A percentile compares a stretch with the other conserved stretches of the same genome.
Conservation (phyloP, 495 filamentous ascomycete species). For the Penicillium alfredii region DNA sequence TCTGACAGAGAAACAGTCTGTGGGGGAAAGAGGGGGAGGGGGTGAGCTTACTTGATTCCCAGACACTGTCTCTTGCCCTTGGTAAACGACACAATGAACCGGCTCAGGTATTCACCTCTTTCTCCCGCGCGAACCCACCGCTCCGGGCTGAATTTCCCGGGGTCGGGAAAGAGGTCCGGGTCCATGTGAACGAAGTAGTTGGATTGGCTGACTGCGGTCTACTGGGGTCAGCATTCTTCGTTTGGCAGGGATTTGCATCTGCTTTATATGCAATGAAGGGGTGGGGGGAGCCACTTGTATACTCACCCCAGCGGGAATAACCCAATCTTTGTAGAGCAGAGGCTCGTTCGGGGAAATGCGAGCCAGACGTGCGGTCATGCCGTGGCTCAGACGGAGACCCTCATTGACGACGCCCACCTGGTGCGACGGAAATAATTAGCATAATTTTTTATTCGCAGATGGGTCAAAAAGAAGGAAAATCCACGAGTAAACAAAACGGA, state of each 20-base stretch:
- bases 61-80: conserved; percentile 42
- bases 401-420: conserved; percentile 46
- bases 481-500: background rate
- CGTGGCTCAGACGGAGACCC: conserved; percentile 40
- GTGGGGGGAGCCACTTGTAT: too few relatives aligned
- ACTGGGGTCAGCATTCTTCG: conserved; percentile 1
- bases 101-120: conserved; percentile 18
- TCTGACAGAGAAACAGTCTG: too few relatives aligned
- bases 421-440: too few relatives aligned
- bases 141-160: conserved; percentile 41
- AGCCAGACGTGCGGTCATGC: conserved; percentile 34
- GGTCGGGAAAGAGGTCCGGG: conserved; percentile 40
- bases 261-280: too few relatives aligned
- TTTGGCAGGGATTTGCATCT: too few relatives aligned
- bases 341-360: conserved; percentile 35
- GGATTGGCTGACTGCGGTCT: conserved; percentile 44
- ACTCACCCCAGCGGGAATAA: conserved; percentile 30
- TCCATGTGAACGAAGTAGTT: conserved; percentile 44
- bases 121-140: conserved; percentile 39
- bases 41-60: conserved; percentile 36
- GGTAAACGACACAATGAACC: conserved; percentile 38
- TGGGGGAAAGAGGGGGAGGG: background rate
- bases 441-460: too few relatives aligned
- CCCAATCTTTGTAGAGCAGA: conserved; percentile 36
- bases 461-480: background rate